Conservation (phyloP, 148 eudicot genomes). For the Rhododendron molle region DNA sequence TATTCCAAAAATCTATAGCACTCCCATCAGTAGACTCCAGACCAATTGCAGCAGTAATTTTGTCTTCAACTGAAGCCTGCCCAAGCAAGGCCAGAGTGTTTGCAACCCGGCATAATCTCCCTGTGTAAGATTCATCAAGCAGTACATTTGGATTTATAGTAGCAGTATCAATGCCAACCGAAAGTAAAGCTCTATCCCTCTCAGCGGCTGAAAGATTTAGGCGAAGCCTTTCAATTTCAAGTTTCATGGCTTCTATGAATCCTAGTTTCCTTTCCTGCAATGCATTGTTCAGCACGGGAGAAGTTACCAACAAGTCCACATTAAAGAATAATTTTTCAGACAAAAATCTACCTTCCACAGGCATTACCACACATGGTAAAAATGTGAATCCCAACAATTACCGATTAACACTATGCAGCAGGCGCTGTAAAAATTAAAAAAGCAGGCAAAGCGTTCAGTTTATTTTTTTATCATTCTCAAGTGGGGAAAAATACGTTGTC, state of each 20-base stretch:
- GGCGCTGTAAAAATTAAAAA: background rate
- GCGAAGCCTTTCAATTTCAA: slow-evolving; percentile 80
- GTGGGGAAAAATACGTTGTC: background rate
- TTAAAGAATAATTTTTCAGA: background rate
- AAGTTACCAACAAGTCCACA: background rate
- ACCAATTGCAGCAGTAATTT: slow-evolving; percentile 65
- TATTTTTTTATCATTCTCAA: background rate
- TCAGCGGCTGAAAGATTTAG: slow-evolving; percentile 87
- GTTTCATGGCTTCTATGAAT: slow-evolving; percentile 85
- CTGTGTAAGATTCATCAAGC: slow-evolving; percentile 66
- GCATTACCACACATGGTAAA: background rate
- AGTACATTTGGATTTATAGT: slow-evolving; percentile 79
- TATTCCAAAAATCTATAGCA: slow-evolving; percentile 85
- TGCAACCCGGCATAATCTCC: slow-evolving; percentile 67
- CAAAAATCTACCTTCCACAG: background rate
- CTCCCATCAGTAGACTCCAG: slow-evolving; percentile 45
- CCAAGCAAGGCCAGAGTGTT: slow-evolving; percentile 76
- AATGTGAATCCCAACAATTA: background rate
- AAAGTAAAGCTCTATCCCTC: slow-evolving; percentile 83
- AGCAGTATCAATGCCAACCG: slow-evolving; percentile 88
- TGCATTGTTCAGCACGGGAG: background rate
- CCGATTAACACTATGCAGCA: background rate
- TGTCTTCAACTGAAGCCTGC: slow-evolving; percentile 82
- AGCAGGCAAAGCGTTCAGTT: background rate
- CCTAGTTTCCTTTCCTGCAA: slow-evolving; percentile 63